Percentiles rank a stretch among this genome's conserved stretches.
These are phyloP conservation scores for Aethionema arabicum DNA, from an alignment of 345 rosid species.

Conservation along the genomic window DNA sequence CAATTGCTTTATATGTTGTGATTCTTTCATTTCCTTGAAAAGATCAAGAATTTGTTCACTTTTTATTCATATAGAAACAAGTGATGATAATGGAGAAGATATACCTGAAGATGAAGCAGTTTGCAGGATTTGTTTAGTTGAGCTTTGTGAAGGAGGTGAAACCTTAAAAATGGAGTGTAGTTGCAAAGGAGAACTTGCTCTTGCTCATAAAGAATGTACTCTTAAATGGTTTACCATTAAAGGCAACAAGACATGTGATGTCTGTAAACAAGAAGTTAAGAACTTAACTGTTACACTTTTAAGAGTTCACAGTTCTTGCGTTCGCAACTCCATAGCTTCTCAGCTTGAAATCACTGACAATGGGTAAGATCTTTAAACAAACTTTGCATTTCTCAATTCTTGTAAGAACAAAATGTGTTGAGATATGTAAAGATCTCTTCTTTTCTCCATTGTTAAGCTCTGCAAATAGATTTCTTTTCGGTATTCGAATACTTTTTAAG, in stretches of 20 bases:
- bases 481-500: no score
- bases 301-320: conserved; percentile 57
- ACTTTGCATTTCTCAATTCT: neutral
- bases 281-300: conserved; percentile 85
- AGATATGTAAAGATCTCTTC: no score
- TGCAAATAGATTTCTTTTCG: no score
- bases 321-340: conserved; percentile 37
- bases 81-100: conserved; percentile 71
- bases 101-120: conserved; percentile 94
- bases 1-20: no score
- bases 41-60: no score
- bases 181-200: conserved; percentile 96
- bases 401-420: no score
- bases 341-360: conserved; percentile 33
- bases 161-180: conserved; percentile 97
- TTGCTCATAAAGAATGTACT: conserved; percentile 92
- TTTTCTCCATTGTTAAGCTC: no score
- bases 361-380: conserved; percentile 16
- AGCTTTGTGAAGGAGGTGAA: conserved; percentile 93
- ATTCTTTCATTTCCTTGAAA: no score
- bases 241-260: conserved; percentile 92
- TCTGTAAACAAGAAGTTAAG: conserved; percentile 80
- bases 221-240: conserved; percentile 93
- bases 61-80: conserved; percentile 42
- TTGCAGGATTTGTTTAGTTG: conserved; percentile 87